Evolutionary conservation across 768 basidiomycete genomes (phyloP), one percentile per base, ranked within the genome.

Genomic region (Suillus lakei): DNA sequence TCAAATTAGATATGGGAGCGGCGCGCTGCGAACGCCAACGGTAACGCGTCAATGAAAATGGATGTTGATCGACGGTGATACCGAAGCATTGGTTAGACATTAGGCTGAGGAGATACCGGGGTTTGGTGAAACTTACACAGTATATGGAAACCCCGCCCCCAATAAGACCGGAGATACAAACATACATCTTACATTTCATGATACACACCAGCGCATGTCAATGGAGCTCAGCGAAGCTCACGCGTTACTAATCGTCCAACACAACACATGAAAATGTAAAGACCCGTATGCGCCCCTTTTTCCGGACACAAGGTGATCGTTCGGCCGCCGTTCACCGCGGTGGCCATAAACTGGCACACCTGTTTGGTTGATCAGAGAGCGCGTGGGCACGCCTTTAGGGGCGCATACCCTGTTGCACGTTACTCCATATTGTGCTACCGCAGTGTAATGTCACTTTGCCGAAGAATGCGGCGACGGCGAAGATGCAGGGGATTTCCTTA

Each of bases 1-100:
- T 51, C 16, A 23, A 32, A 59, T 43, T 71, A 89, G 88, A 87
- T 90, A 71, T 90, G 88, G 88, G 88, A 89, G 77, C 82, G 84
- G 68, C 81, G 88, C 69, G 76, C 74, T 60, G 60, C 66, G 50
- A 41, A 66, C 36, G 43, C 44, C 15, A 67, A 65, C 32, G 66
- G 67, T 53, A 68, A 72, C 32, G 55, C 74, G 61, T 55, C 59
- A 38, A 62, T 36, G 59, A 69, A 67, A 63, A 79, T 78, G 78
- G 70, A 73, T 43, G 71, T 77, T 60, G 78, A 82, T 74, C 76
- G 70, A 50, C 66, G 55, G 66, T 73, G 64, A 66, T 61, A 44
- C 60, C 23, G 58, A 23, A 53, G 61, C 9, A 30, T 60, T 39
- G 41, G 46, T 62, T 58, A 32, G 38, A 32, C 43, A 23, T 68